Percentiles rank a stretch among this genome's conserved stretches.
Conservation (phyloP, 352 stramenopile genomes). For the Globisporangium middletonii region DNA sequence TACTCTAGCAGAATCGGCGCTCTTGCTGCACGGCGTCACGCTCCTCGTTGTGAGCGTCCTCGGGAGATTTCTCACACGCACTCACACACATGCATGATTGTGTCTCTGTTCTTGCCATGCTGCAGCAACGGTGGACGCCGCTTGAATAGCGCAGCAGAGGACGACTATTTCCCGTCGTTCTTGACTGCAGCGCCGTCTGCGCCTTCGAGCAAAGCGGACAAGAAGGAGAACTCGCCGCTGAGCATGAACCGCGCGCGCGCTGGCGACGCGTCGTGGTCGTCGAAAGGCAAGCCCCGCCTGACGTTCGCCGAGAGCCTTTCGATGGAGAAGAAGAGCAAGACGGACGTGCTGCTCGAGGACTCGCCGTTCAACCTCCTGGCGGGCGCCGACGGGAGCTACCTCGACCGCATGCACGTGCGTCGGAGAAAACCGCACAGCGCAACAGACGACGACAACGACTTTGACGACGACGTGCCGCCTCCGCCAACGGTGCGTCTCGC, state of each 20-base stretch:
- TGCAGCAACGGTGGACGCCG: conserved; percentile 10
- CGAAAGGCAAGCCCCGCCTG: conserved; percentile 31
- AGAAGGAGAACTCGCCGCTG: conserved; percentile 46
- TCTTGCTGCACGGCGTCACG: no score
- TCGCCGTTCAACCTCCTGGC: conserved; percentile 55
- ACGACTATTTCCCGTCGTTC: conserved; percentile 75
- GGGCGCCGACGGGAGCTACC: conserved; percentile 19
- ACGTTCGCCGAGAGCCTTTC: conserved; percentile 67
- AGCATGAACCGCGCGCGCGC: conserved; percentile 18
- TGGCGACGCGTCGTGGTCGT: conserved; percentile 18
- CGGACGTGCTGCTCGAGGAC: conserved; percentile 39
- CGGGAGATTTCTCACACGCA: background rate
- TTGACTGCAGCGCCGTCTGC: conserved; percentile 49
- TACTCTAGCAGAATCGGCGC: no score
- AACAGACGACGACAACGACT: conserved; percentile 15
- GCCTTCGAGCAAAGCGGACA: conserved; percentile 31
- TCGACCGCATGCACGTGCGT: conserved; percentile 39
- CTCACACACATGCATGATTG: no score
- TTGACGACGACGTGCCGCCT: conserved; percentile 48
- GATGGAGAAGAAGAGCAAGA: conserved; percentile 47
- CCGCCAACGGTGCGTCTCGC: conserved; percentile 37
- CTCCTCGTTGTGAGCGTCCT: no score
- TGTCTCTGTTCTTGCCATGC: background rate
- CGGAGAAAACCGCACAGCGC: conserved; percentile 37
- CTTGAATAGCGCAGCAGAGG: conserved; percentile 32